Conservation (phyloP, 2,329 filamentous ascomycete genomes). For the Didymellaceae sp. region DNA sequence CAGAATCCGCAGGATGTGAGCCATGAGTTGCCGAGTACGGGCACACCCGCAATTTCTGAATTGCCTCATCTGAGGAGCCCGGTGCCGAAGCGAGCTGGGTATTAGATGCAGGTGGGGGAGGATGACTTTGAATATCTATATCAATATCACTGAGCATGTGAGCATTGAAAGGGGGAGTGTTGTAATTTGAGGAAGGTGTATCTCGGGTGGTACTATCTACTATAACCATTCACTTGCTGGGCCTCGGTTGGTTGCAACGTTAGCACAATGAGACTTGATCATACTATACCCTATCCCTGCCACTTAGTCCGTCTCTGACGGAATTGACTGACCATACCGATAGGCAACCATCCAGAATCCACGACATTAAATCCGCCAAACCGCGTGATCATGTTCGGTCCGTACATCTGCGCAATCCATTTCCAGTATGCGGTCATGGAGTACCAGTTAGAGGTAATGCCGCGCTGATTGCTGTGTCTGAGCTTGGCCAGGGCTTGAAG, state of each 20-base stretch:
- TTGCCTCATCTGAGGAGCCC: conserved; percentile 6
- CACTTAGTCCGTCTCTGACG: conserved; percentile 43
- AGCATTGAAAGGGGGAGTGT: no score
- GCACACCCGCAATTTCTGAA: conserved; percentile 4
- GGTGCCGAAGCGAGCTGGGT: background rate
- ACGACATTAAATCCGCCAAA: conserved; percentile 47
- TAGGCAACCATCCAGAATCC: conserved; percentile 42
- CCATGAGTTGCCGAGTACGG: conserved; percentile 1
- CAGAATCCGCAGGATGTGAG: background rate
- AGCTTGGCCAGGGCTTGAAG: conserved; percentile 32
- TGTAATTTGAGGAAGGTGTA: no score
- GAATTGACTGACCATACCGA: conserved; percentile 48
- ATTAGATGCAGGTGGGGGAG: background rate
- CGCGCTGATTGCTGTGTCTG: conserved; percentile 27
- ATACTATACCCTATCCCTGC: conserved; percentile 30
- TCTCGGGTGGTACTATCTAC: no score
- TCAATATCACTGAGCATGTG: no score
- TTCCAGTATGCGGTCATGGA: conserved; percentile 47
- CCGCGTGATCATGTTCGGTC: conserved; percentile 41
- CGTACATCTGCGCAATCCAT: conserved; percentile 48
- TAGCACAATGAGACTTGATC: no score
- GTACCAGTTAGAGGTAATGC: conserved; percentile 32
- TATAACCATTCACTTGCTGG: no score
- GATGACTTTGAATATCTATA: background rate
- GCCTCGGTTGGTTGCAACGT: no score